Percentiles rank a stretch among this genome's conserved stretches.
Conservation (phyloP, 768 basidiomycete species). For the Rickenella mellea region DNA sequence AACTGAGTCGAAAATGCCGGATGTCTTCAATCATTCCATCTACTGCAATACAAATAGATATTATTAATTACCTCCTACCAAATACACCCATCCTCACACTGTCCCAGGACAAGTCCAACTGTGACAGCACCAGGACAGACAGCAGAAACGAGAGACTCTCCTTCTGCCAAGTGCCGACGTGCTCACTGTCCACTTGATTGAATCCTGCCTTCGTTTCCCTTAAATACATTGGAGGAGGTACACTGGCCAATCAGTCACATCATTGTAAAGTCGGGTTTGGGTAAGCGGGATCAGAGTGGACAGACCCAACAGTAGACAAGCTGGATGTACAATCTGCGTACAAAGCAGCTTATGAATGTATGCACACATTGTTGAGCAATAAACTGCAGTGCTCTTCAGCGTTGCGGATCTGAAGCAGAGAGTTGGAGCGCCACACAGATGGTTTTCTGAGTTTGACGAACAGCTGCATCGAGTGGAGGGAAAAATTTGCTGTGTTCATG, state of each 20-base stretch:
- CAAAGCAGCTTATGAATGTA: constrained; percentile 40
- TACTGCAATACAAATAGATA: too few relatives aligned
- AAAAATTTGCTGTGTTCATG: constrained; percentile 43
- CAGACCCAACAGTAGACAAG: constrained; percentile 40
- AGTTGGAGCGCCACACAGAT: constrained; percentile 74
- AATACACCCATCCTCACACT: constrained; percentile 60
- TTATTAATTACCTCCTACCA: constrained; percentile 62
- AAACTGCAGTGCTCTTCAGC: constrained; percentile 60
- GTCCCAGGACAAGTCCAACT: constrained; percentile 77
- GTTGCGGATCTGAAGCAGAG: constrained; percentile 77
- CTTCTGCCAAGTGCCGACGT: constrained; percentile 51
- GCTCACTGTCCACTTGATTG: constrained; percentile 25
- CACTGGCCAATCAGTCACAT: constrained; percentile 57
- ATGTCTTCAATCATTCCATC: too few relatives aligned
- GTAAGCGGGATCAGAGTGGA: constrained; percentile 44
- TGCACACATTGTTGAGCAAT: constrained; percentile 33
- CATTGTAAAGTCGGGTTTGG: constrained; percentile 74
- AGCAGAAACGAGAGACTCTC: constrained; percentile 39
- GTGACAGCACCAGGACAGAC: constrained; percentile 76
- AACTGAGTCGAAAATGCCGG: too few relatives aligned
- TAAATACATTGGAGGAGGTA: constrained; percentile 75
- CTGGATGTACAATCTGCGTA: constrained; percentile 25
- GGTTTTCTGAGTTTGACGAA: constrained; percentile 67
- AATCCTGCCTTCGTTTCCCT: constrained; percentile 45
- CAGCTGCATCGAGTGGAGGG: constrained; percentile 40